Evolutionary conservation across 2,329 filamentous ascomycete species (phyloP), one percentile per base, ranked within the genome.

Genomic region (Botrytis cinerea): DNA sequence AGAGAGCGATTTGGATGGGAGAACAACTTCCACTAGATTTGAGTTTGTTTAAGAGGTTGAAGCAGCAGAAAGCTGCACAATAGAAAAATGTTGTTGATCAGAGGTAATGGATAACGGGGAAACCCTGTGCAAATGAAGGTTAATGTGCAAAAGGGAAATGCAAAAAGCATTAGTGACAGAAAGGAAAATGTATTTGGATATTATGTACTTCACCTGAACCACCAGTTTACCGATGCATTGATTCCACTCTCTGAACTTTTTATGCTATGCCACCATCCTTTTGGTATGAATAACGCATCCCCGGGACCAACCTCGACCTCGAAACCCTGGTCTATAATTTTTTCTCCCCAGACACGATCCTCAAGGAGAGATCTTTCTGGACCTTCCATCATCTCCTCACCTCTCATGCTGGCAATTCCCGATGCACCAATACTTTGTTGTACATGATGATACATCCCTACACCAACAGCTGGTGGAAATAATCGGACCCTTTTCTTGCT

Each of bases 301-400:
- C 92, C 93, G 6, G 88, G 84, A 0, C 83, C 81, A 22, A 98
- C 80, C 7, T 83, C 80, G 1, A 87, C 88, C 77, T 81, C 74
- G 74, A 78, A 35, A 35, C 74, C 54, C 70, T 77, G 72, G 18
- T 54, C 35, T 22, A 28, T n/a, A 2, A 40, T 35, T 70, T 68
- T 64, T 78, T 77, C 32, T 70, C 74, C 83, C 96, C 95, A 98
- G 4, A 97, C 86, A 4, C 87, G 89, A 1, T 87, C 83, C 76
- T 95, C 89, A 22, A 98, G 82, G 3, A 86, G 84, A 32, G 85
- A 82, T 76, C 90, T 90, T 83, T 97, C 93, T 2, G 84, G 82
- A 0, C 94, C 94, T 70, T 90, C 86, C 94, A 98, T 98, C 95
- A 98, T 98, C 80, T 97, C 94, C 18, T 91, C 87, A 0, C 93